phyloP scores from a whole-genome alignment of 176 grass and related monocot genomes.

The Elymus sibiricus region DNA sequence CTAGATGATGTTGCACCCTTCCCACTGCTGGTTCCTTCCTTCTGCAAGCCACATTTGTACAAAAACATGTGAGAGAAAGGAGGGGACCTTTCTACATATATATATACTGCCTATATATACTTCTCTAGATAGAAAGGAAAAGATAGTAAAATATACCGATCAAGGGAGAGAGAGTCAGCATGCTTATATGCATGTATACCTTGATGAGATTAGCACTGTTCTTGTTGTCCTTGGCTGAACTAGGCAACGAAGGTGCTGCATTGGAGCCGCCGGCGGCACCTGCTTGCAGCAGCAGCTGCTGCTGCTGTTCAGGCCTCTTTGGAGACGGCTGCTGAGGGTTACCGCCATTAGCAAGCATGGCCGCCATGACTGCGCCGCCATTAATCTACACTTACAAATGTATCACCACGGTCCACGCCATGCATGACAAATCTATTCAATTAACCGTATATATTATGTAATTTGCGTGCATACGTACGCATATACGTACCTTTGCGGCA shows the following conservation, averaged over 20 bases:
- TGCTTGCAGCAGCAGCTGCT: not conserved
- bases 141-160: no score
- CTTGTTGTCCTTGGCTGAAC: conserved; percentile 29
- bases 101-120: no score
- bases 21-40: conserved; percentile 50
- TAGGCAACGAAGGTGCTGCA: conserved; percentile 3
- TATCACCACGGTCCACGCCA: not conserved
- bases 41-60: conserved; percentile 38
- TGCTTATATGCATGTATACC: conserved; percentile 14
- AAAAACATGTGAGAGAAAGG: not conserved
- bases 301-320: conserved; percentile 29
- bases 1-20: conserved; percentile 56
- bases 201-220: conserved; percentile 29
- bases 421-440: not conserved
- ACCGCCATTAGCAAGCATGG: conserved; percentile 42
- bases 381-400: conserved; percentile 12
- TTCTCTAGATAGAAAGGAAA: no score
- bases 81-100: not conserved
- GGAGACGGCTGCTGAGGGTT: conserved; percentile 27
- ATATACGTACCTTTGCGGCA: conserved; percentile 41
- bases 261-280: conserved; percentile 2
- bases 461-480: not conserved
- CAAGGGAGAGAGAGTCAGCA: not conserved
- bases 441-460: not conserved
- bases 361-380: conserved; percentile 28